phyloP scores from a whole-genome alignment of 2,329 filamentous ascomycete genomes.

The Thielaviopsis ethacetica region DNA sequence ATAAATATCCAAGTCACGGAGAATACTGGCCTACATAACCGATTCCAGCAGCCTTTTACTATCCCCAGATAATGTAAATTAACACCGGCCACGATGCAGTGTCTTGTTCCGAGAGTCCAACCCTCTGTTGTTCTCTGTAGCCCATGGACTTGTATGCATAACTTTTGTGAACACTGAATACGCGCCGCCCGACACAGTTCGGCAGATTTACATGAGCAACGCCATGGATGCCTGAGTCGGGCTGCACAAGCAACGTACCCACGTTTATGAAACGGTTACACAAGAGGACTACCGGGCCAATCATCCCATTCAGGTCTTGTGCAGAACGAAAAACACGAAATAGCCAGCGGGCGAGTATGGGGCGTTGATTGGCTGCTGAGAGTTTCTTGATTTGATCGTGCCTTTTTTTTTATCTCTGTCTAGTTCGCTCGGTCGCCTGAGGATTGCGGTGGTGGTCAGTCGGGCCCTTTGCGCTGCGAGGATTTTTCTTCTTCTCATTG shows the following conservation, averaged over 20 bases:
- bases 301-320: background rate
- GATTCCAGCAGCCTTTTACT: too few relatives aligned
- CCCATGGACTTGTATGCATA: background rate
- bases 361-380: too few relatives aligned
- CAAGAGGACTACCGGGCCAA: background rate
- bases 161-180: background rate
- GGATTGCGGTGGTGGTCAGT: background rate
- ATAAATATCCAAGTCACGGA: background rate
- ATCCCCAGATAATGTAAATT: too few relatives aligned
- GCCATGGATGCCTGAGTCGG: background rate
- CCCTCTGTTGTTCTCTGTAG: background rate
- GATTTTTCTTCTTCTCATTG: background rate
- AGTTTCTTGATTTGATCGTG: too few relatives aligned
- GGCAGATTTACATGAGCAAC: background rate
- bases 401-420: too few relatives aligned
- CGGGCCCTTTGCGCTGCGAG: background rate
- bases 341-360: too few relatives aligned
- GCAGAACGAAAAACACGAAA: background rate
- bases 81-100: background rate
- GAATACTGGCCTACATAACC: too few relatives aligned
- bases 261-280: background rate
- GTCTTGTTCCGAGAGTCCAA: background rate
- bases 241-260: background rate
- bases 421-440: too few relatives aligned
- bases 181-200: too few relatives aligned